Evolutionary conservation across 345 rosid species (phyloP).

Genomic region (Eucalyptus curtisii): DNA sequence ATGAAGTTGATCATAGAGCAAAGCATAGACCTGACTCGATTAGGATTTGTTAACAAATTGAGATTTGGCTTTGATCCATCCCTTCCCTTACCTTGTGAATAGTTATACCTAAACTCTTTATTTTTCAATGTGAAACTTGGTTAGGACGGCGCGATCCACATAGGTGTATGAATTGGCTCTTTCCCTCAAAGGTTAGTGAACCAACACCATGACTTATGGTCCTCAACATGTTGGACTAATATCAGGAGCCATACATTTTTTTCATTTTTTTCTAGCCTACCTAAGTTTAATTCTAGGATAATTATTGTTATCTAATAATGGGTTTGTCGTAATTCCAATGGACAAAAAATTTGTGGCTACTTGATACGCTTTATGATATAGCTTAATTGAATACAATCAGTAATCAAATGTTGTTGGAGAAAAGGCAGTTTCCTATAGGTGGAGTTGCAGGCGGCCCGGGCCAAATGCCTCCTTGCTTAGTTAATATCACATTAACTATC

Average conservation of each 20-base stretch:
- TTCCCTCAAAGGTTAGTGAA: not conserved
- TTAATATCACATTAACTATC: not conserved
- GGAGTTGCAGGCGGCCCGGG: not conserved
- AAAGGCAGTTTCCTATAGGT: not conserved
- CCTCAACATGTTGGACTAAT: not conserved
- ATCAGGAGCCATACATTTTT: not conserved
- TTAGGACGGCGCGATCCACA: not conserved
- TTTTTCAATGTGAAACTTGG: not conserved
- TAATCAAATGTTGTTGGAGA: not conserved
- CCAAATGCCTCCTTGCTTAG: not conserved
- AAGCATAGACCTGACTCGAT: not conserved
- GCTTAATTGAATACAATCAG: not conserved
- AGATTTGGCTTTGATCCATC: not conserved
- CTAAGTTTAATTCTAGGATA: not conserved
- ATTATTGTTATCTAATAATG: not conserved
- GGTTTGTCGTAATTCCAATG: not conserved
- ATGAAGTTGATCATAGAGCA: not conserved
- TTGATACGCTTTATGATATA: not conserved
- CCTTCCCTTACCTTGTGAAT: not conserved
- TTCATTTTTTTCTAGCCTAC: not conserved
- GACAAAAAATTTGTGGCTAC: not conserved
- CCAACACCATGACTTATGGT: not conserved
- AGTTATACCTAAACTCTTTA: not conserved
- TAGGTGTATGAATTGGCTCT: not conserved
- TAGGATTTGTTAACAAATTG: not conserved